Conservation (phyloP, 805 yeast species). For the Schwanniomyces polymorphus region DNA sequence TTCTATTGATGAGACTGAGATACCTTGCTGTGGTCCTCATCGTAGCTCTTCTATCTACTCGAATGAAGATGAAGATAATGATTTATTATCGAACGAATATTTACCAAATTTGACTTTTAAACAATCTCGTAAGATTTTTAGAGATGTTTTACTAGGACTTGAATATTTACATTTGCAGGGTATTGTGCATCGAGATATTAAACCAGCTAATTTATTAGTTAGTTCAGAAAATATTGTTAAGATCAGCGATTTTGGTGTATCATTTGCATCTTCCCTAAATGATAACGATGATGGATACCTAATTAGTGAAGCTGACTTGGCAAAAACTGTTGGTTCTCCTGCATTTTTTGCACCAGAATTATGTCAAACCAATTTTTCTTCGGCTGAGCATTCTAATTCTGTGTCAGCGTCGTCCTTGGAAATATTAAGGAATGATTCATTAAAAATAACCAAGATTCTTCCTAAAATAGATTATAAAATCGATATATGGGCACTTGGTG, state of each 20-base stretch:
- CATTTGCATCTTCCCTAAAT: constrained; percentile 58
- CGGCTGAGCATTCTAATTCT: constrained; percentile 8
- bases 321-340: constrained; percentile 97
- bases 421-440: constrained; percentile 18
- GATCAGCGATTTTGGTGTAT: constrained; percentile 96
- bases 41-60: constrained; percentile 5
- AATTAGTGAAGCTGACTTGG: constrained; percentile 69
- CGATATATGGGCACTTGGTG: constrained; percentile 98
- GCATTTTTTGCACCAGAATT: constrained; percentile 96
- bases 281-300: constrained; percentile 45
- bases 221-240: constrained; percentile 72
- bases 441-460: constrained; percentile 16
- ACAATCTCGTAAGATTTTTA: constrained; percentile 67
- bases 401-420: constrained; percentile 22
- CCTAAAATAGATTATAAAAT: constrained; percentile 75
- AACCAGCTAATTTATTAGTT: constrained; percentile 87
- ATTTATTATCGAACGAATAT: constrained; percentile 23
- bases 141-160: constrained; percentile 84
- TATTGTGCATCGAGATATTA: constrained; percentile 91
- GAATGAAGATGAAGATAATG: constrained; percentile 17
- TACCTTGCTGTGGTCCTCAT: constrained; percentile 32
- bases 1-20: constrained; percentile 34
- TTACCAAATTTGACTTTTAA: constrained; percentile 65
- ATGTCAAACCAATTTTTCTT: constrained; percentile 57
- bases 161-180: constrained; percentile 91